A percentile compares a stretch with the other conserved stretches of the same genome.
Evolutionary conservation across 345 rosid species (phyloP).

Genomic region (Populus euphratica): DNA sequence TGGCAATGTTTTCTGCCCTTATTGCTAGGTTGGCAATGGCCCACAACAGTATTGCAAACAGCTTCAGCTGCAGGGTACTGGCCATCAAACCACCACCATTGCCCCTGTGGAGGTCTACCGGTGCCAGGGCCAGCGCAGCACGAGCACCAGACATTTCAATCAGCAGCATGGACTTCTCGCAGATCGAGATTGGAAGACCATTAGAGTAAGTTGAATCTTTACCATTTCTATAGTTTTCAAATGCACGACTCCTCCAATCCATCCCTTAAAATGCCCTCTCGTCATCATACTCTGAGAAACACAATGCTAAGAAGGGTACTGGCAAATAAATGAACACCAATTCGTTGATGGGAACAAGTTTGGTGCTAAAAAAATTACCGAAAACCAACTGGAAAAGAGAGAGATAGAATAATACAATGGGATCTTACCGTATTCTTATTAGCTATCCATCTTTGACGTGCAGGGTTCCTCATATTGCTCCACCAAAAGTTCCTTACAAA

Average conservation of each 20-base stretch:
- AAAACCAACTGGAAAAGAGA: background rate
- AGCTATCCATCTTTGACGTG: constrained; percentile 4
- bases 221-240: background rate
- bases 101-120: constrained; percentile 9
- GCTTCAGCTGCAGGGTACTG: constrained; percentile 54
- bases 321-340: too few relatives aligned
- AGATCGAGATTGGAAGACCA: constrained; percentile 44
- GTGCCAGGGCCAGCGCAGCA: constrained; percentile 1
- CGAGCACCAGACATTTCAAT: constrained; percentile 33
- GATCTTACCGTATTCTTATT: background rate
- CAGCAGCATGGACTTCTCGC: constrained; percentile 65
- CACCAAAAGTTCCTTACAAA: constrained; percentile 50
- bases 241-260: too few relatives aligned
- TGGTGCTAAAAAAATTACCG: too few relatives aligned
- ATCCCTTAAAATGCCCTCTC: too few relatives aligned
- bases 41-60: constrained; percentile 35
- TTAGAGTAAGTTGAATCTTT: constrained; percentile 42
- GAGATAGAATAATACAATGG: background rate
- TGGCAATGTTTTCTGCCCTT: constrained; percentile 4
- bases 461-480: constrained; percentile 59
- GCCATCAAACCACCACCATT: constrained; percentile 53
- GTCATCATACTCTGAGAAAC: too few relatives aligned
- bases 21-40: constrained; percentile 55
- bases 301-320: too few relatives aligned
- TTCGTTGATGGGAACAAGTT: too few relatives aligned